phyloP scores from a whole-genome alignment of 2,329 filamentous ascomycete species.

The Ophiostoma tasmaniense region DNA sequence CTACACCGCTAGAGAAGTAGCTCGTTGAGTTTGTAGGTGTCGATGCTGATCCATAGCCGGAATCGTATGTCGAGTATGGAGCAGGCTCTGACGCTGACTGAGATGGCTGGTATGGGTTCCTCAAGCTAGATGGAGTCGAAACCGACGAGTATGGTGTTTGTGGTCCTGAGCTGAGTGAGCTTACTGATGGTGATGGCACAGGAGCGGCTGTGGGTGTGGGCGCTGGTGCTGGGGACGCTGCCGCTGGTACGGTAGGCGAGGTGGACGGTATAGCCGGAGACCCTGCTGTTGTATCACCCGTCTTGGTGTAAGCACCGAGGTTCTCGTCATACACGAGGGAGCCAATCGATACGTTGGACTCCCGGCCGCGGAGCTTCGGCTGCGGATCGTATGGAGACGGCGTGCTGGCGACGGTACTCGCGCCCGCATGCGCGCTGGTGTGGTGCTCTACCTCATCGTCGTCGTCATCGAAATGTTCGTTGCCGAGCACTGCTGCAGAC shows the following conservation, averaged over 20 bases:
- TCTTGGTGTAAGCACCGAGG: constrained; percentile 11
- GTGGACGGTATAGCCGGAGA: neutral
- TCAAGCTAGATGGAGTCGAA: constrained; percentile 1
- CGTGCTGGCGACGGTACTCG: neutral
- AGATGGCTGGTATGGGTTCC: neutral
- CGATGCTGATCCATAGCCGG: constrained; percentile 6
- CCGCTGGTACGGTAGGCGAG: neutral
- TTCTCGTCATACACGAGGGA: constrained; percentile 21
- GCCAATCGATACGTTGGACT: constrained; percentile 35
- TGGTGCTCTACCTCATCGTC: neutral
- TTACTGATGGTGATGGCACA: neutral
- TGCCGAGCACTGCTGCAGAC: constrained; percentile 17
- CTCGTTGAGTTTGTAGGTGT: constrained; percentile 6
- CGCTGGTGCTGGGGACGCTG: neutral
- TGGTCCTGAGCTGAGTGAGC: neutral
- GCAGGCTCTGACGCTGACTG: neutral
- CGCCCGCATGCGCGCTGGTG: neutral
- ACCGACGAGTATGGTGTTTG: neutral
- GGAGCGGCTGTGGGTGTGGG: neutral
- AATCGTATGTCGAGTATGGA: constrained; percentile 13
- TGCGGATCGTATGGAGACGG: constrained; percentile 2
- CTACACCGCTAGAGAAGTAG: neutral
- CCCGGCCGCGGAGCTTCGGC: constrained; percentile 27
- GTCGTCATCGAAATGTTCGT: neutral
- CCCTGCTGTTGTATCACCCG: neutral